phyloP scores from a whole-genome alignment of 2,329 filamentous ascomycete genomes.

The Fusarium sp. region DNA sequence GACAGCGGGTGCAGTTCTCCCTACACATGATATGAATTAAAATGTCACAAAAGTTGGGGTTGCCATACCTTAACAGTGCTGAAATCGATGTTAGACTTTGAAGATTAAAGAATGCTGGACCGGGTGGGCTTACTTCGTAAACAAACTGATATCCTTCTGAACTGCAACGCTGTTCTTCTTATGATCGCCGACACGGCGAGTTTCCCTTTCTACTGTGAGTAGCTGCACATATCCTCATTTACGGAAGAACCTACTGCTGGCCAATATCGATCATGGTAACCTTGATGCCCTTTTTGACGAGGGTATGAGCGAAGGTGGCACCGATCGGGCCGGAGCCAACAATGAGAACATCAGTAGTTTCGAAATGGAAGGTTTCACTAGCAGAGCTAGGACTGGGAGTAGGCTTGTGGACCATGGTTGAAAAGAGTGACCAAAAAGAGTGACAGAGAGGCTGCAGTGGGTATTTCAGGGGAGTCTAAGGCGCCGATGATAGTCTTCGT shows the following conservation, averaged over 20 bases:
- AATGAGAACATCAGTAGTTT: not conserved
- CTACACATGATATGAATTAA: not conserved
- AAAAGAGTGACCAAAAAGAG: not conserved
- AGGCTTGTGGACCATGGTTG: not conserved
- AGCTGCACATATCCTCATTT: no score
- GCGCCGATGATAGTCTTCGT: accelerated
- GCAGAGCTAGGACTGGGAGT: not conserved
- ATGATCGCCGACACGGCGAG: not conserved
- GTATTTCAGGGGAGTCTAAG: not conserved
- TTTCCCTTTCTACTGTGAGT: not conserved
- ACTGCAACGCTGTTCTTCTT: slow-evolving; percentile 13
- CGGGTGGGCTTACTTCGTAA: not conserved
- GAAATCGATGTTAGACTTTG: no score
- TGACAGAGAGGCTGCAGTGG: accelerated
- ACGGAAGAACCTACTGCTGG: not conserved
- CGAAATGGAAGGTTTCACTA: not conserved
- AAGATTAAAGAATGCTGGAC: no score
- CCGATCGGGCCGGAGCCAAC: slow-evolving; percentile 4
- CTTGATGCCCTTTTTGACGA: not conserved
- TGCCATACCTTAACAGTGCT: not conserved
- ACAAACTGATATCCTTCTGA: slow-evolving; percentile 8
- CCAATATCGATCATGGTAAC: slow-evolving; percentile 5
- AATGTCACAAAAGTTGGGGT: not conserved
- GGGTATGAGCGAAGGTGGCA: not conserved
- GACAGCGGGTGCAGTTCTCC: not conserved